Conservation (phyloP, 371 early-diverging fungal genomes). For the Mortierella sp. region DNA sequence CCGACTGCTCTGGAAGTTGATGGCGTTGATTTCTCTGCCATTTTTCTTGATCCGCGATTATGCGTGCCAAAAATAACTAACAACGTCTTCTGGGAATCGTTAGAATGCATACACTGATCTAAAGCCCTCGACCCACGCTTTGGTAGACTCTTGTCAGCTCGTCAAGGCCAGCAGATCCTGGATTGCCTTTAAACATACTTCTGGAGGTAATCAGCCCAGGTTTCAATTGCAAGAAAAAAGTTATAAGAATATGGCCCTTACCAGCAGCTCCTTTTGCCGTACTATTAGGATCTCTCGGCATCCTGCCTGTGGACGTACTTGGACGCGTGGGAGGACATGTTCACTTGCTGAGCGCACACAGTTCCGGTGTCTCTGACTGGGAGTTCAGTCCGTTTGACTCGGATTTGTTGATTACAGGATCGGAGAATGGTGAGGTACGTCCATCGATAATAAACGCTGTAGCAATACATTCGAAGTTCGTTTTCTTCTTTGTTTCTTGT, state of each 20-base stretch:
- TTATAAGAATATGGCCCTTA: no score
- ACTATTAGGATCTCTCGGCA: constrained; percentile 57
- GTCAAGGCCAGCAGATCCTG: constrained; percentile 60
- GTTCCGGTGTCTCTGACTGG: constrained; percentile 68
- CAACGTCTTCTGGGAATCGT: constrained; percentile 1
- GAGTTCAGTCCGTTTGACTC: constrained; percentile 64
- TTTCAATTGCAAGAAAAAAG: background rate
- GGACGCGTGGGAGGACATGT: constrained; percentile 59
- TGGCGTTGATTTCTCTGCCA: no score
- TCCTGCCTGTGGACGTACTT: constrained; percentile 56
- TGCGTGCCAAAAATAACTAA: no score
- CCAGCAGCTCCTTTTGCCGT: background rate
- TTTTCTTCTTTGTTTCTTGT: no score
- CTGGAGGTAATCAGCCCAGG: constrained; percentile 47
- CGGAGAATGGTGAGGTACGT: constrained; percentile 64
- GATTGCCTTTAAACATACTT: constrained; percentile 64
- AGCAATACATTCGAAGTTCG: background rate
- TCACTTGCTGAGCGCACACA: constrained; percentile 58
- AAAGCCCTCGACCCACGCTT: constrained; percentile 56
- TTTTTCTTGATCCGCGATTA: no score
- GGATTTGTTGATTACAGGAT: constrained; percentile 61
- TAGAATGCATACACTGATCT: constrained; percentile 71
- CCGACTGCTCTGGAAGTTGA: background rate
- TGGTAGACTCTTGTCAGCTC: constrained; percentile 62
- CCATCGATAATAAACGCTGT: background rate